phyloP scores from a whole-genome alignment of 371 early-diverging fungal genomes.

The Mortierella sp. region DNA sequence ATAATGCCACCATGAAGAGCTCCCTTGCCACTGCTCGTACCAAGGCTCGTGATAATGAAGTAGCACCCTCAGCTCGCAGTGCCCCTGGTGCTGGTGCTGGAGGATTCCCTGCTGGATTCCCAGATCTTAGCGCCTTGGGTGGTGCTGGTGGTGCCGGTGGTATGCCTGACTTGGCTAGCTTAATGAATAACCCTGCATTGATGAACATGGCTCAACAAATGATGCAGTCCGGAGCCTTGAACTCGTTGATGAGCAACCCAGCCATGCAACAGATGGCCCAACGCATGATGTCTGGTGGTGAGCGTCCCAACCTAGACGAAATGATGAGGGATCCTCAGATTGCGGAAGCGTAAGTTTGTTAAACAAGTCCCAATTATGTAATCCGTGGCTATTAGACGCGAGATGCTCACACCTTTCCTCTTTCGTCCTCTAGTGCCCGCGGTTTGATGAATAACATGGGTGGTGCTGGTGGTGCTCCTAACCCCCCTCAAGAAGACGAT shows the following conservation, averaged over 20 bases:
- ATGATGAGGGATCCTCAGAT: slow-evolving; percentile 87
- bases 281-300: slow-evolving; percentile 78
- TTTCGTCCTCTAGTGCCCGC: slow-evolving; percentile 68
- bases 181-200: slow-evolving; percentile 92
- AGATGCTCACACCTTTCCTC: neutral
- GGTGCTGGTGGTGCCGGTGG: slow-evolving; percentile 78
- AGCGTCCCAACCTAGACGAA: slow-evolving; percentile 67
- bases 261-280: slow-evolving; percentile 88
- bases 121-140: slow-evolving; percentile 57
- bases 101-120: slow-evolving; percentile 52
- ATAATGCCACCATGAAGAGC: slow-evolving; percentile 78
- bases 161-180: slow-evolving; percentile 75
- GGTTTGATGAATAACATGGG: slow-evolving; percentile 72
- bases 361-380: neutral
- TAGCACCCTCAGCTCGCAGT: slow-evolving; percentile 51
- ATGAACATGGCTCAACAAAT: slow-evolving; percentile 96
- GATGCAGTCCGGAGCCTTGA: slow-evolving; percentile 93
- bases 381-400: neutral
- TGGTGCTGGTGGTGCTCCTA: slow-evolving; percentile 36
- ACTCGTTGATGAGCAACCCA: slow-evolving; percentile 91
- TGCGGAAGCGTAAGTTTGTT: slow-evolving; percentile 74
- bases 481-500: slow-evolving; percentile 28
- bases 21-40: slow-evolving; percentile 73
- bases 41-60: slow-evolving; percentile 62
- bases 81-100: slow-evolving; percentile 55